A percentile compares a stretch with the other conserved stretches of the same genome.
These are phyloP conservation scores for Dendrobium chrysotoxum DNA, from an alignment of 106 monocot species.

Conservation along the genomic window DNA sequence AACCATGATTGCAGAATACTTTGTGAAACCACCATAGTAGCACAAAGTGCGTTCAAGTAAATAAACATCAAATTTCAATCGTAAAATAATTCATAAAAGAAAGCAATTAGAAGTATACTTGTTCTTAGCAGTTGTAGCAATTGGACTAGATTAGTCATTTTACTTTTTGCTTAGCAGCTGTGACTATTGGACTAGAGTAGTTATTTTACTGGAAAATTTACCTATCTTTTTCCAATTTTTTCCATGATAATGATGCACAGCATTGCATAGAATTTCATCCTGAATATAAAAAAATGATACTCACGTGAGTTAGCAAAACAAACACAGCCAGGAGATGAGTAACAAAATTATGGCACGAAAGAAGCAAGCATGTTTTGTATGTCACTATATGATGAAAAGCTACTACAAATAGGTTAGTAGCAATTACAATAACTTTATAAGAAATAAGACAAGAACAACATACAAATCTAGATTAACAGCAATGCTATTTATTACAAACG, in stretches of 20 bases:
- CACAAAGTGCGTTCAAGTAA: background rate
- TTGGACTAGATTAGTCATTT: background rate
- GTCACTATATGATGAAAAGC: too few relatives aligned
- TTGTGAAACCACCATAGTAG: background rate
- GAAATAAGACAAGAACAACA: background rate
- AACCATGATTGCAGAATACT: background rate
- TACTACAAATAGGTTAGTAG: background rate
- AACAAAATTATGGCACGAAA: background rate
- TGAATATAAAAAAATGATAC: background rate
- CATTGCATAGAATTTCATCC: conserved; percentile 9
- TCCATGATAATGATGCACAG: conserved; percentile 9
- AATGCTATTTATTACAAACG: background rate
- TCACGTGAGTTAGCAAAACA: background rate
- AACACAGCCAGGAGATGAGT: background rate
- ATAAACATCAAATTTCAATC: background rate
- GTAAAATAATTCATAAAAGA: background rate
- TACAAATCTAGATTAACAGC: background rate
- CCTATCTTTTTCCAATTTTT: conserved; percentile 13
- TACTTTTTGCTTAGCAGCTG: background rate
- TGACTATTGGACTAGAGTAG: background rate
- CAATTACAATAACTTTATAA: background rate
- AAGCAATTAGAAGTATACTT: conserved; percentile 1
- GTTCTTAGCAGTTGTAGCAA: background rate
- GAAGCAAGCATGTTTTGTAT: background rate
- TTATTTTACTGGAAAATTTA: background rate